These are phyloP conservation scores for Xylaria sp. DNA, from an alignment of 2,329 filamentous ascomycete species.

Conservation along the genomic window DNA sequence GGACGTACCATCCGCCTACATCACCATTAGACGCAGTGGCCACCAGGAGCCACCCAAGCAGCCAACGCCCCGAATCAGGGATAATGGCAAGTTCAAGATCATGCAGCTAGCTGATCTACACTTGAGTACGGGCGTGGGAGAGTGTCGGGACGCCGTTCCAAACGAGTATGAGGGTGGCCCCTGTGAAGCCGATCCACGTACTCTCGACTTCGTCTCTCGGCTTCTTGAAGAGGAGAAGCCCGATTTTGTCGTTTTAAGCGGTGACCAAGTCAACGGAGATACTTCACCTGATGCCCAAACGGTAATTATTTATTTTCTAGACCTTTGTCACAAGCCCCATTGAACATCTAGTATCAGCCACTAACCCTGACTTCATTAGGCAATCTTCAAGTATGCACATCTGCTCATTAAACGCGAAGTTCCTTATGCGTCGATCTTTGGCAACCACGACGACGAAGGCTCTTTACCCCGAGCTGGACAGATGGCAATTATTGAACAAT, in stretches of 20 bases:
- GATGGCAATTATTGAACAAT: slow-evolving; percentile 86
- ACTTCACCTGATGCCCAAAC: slow-evolving; percentile 91
- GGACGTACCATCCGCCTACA: slow-evolving; percentile 73
- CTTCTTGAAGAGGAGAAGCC: slow-evolving; percentile 93
- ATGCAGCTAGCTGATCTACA: slow-evolving; percentile 96
- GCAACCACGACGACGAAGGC: slow-evolving; percentile 96
- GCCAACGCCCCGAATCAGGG: slow-evolving; percentile 75
- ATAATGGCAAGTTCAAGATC: slow-evolving; percentile 96
- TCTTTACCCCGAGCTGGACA: slow-evolving; percentile 79
- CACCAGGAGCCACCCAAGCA: slow-evolving; percentile 74
- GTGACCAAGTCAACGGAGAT: slow-evolving; percentile 95
- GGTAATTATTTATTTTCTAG: slow-evolving; percentile 57
- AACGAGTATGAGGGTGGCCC: slow-evolving; percentile 75
- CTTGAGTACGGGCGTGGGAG: slow-evolving; percentile 87
- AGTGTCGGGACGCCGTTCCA: slow-evolving; percentile 87
- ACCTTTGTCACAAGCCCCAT: slow-evolving; percentile 46
- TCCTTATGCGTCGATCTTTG: slow-evolving; percentile 93
- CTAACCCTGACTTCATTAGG: slow-evolving; percentile 57
- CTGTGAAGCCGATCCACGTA: slow-evolving; percentile 92
- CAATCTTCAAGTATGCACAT: slow-evolving; percentile 92
- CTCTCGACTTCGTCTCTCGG: slow-evolving; percentile 85
- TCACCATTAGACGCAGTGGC: slow-evolving; percentile 81
- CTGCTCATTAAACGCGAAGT: slow-evolving; percentile 88
- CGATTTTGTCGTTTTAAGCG: slow-evolving; percentile 89
- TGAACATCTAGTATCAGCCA: background rate